phyloP scores from a whole-genome alignment of 768 basidiomycete species.

The Pisolithus marmoratus region DNA sequence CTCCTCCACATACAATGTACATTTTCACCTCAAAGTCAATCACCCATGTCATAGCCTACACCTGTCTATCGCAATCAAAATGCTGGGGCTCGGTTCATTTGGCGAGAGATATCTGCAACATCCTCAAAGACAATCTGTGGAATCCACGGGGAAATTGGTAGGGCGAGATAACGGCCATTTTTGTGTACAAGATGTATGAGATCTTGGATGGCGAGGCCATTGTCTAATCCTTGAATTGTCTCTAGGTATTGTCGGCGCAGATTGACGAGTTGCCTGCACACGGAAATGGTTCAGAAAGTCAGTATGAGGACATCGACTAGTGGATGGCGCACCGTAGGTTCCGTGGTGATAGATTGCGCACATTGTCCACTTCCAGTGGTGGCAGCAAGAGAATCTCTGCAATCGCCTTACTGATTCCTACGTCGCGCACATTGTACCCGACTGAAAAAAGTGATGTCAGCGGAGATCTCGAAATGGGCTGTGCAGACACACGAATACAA shows the following conservation, averaged over 20 bases:
- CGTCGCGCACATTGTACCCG: neutral
- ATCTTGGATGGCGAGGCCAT: neutral
- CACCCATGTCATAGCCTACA: no score
- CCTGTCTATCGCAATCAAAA: no score
- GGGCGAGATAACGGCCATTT: neutral
- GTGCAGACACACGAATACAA: neutral
- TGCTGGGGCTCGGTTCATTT: no score
- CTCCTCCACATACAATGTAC: no score
- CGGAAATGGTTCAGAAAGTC: neutral
- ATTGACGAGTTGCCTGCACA: neutral
- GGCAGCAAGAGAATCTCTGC: neutral
- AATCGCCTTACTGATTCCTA: neutral
- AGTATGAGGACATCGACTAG: neutral
- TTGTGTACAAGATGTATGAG: slow-evolving; percentile 14
- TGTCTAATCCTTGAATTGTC: neutral
- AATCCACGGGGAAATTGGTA: neutral
- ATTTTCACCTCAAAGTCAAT: no score
- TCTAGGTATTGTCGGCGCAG: neutral
- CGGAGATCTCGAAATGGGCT: neutral
- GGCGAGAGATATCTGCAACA: neutral
- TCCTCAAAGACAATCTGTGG: neutral
- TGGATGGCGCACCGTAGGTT: neutral
- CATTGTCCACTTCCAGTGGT: neutral
- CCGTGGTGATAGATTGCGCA: neutral
- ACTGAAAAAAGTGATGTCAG: neutral